A percentile compares a stretch with the other conserved stretches of the same genome.
These are phyloP conservation scores for Russula sp. DNA, from an alignment of 768 basidiomycete genomes.

Conservation along the genomic window DNA sequence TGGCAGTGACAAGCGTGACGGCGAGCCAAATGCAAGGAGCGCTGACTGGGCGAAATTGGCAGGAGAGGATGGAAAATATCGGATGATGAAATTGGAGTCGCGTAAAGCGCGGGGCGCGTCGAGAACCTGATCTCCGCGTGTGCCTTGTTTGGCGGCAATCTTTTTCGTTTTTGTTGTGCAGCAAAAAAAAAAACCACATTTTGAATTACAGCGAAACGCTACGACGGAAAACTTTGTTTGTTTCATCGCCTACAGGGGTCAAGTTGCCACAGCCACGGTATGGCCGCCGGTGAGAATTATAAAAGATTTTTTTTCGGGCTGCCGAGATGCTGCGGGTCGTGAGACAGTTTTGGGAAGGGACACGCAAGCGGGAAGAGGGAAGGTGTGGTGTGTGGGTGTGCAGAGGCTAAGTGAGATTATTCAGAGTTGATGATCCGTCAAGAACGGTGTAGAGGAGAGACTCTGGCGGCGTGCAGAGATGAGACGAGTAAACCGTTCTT, in stretches of 20 bases:
- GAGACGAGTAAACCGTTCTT: neutral
- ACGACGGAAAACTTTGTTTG: neutral
- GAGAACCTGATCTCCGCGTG: neutral
- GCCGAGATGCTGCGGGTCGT: constrained; percentile 1
- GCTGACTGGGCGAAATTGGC: neutral
- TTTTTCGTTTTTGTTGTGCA: neutral
- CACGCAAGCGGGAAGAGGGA: neutral
- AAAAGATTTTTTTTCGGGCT: neutral
- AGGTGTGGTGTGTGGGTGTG: neutral
- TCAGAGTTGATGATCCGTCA: constrained; percentile 1
- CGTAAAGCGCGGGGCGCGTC: neutral
- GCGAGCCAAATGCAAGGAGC: neutral
- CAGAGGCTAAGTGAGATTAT: neutral
- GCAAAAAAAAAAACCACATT: neutral
- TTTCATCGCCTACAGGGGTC: neutral
- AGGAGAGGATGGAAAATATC: neutral
- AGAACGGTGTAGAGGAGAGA: neutral
- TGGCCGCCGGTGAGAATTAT: neutral
- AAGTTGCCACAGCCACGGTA: neutral
- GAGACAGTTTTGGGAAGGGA: neutral
- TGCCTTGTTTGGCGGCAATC: constrained; percentile 1
- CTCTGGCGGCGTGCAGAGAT: no score
- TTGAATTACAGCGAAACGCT: constrained; percentile 4
- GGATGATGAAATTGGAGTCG: neutral
- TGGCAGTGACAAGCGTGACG: neutral